These are phyloP conservation scores for Kodamaea alishanica DNA, from an alignment of 1,139 yeast species.

Conservation along the genomic window DNA sequence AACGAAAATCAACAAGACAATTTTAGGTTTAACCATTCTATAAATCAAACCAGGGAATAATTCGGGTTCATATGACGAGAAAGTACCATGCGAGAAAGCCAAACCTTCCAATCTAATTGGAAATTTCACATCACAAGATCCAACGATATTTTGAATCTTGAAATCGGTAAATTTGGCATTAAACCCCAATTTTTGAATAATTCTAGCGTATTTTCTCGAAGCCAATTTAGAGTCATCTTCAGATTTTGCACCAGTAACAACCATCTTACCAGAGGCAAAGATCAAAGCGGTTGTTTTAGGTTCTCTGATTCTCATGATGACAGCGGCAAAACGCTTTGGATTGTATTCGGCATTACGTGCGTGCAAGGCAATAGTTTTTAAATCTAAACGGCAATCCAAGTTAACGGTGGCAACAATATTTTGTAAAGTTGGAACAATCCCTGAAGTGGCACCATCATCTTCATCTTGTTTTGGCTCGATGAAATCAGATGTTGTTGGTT, in stretches of 20 bases:
- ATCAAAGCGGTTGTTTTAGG: constrained; percentile 98
- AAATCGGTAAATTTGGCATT: constrained; percentile 95
- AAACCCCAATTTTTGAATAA: constrained; percentile 95
- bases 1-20: constrained; percentile 90
- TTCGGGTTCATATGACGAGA: constrained; percentile 98
- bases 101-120: constrained; percentile 97
- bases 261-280: constrained; percentile 99
- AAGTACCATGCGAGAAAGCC: constrained; percentile 98
- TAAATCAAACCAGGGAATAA: constrained; percentile 96
- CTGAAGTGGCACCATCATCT: constrained; percentile 74
- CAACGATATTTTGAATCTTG: constrained; percentile 96
- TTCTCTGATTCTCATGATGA: constrained; percentile 97
- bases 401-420: constrained; percentile 98
- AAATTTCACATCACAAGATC: constrained; percentile 97
- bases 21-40: constrained; percentile 99
- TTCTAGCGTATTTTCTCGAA: constrained; percentile 95
- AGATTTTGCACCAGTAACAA: constrained; percentile 98
- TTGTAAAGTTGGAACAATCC: constrained; percentile 93
- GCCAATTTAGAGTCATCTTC: constrained; percentile 98
- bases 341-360: constrained; percentile 99
- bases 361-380: constrained; percentile 95
- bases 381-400: constrained; percentile 90
- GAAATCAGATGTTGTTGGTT: constrained; percentile 21
- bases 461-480: constrained; percentile 47
- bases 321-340: constrained; percentile 98